Percentiles rank a stretch among this genome's conserved stretches.
Conservation (phyloP, 2,329 filamentous ascomycete species). For the Trichoderma guizhouense region DNA sequence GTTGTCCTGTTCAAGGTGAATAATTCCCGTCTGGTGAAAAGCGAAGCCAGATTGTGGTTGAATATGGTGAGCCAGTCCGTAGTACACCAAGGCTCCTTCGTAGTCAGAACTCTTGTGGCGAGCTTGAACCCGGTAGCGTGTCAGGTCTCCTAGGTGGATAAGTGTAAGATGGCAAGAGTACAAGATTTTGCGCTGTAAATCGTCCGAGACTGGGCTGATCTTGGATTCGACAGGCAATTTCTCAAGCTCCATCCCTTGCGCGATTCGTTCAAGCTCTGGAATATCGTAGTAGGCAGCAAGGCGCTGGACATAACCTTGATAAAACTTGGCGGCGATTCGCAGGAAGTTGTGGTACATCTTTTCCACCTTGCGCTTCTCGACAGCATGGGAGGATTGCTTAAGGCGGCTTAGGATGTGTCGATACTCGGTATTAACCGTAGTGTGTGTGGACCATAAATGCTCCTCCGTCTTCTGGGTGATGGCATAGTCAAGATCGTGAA, state of each 20-base stretch:
- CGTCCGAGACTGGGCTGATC: constrained; percentile 43
- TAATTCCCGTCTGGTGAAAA: constrained; percentile 87
- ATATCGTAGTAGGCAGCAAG: constrained; percentile 61
- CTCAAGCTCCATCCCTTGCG: constrained; percentile 41
- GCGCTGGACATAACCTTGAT: constrained; percentile 78
- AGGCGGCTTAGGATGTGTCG: constrained; percentile 63
- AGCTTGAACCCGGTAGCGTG: constrained; percentile 76
- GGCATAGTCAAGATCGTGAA: constrained; percentile 67
- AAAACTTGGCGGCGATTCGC: constrained; percentile 83
- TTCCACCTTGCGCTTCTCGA: constrained; percentile 72
- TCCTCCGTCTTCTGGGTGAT: constrained; percentile 62
- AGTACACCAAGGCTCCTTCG: constrained; percentile 78
- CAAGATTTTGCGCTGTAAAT: constrained; percentile 59
- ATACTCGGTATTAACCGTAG: constrained; percentile 74
- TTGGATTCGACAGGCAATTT: constrained; percentile 42
- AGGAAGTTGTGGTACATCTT: constrained; percentile 82
- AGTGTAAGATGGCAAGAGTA: constrained; percentile 78
- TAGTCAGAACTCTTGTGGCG: constrained; percentile 72
- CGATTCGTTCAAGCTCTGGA: constrained; percentile 46
- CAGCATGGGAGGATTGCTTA: constrained; percentile 48
- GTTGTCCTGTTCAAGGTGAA: constrained; percentile 72
- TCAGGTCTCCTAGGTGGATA: constrained; percentile 84
- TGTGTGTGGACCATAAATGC: constrained; percentile 75
- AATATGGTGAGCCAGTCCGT: constrained; percentile 75
- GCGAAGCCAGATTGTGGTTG: constrained; percentile 75